Base-by-base conservation (phyloP, 495 filamentous ascomycete genomes). In the Geoglossum glabrum region DNA sequence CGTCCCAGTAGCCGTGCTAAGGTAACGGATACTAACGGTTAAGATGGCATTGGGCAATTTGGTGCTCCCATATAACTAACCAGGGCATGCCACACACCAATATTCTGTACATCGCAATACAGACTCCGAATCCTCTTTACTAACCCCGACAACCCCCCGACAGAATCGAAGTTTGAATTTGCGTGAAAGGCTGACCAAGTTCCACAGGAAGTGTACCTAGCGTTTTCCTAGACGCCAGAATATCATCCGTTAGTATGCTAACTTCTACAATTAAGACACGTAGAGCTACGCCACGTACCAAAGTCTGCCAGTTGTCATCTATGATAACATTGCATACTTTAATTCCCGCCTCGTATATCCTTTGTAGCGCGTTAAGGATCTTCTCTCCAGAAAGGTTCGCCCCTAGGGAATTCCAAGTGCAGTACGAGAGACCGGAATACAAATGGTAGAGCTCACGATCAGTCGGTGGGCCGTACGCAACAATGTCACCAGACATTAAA, bases 81-180 rank as follows among this genome's bases (percentile, higher is more conserved):
- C n/a, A 96, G 72, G 1, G 92, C 85, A 71, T 98, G 92, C 92
- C 92, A 98, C 11, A 98, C 90, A 17, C 84, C 87, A 40, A 98
- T 76, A 63, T 95, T 82, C 61, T 83, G 73, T 47, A 98, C 85
- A 57, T 80, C 80, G 15, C 79, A 80, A 64, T 87, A 79, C 49
- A 74, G 74, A 28, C 74, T 71, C 10, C 86, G 81, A 55, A 97
- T 89, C 4, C 74, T 71, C 19, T 72, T 68, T 0, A 88, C 74
- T 1, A 83, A 79, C 7, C 79, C 72, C 61, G 81, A 81, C 11
- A 98, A 71, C 1, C 92, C 92, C 6, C 74, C 69, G 0, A 90
- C 92, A 59, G 97, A 97, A 5, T 31, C 28, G 28, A 76, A 70
- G 19, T 79, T 73, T 55, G 94, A 84, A 4, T 88, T 92, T 65